Percentiles rank a stretch among this genome's conserved stretches.
These are phyloP conservation scores for Haematococcus sp. DNA, from an alignment of 139 green algal genomes.

Conservation along the genomic window DNA sequence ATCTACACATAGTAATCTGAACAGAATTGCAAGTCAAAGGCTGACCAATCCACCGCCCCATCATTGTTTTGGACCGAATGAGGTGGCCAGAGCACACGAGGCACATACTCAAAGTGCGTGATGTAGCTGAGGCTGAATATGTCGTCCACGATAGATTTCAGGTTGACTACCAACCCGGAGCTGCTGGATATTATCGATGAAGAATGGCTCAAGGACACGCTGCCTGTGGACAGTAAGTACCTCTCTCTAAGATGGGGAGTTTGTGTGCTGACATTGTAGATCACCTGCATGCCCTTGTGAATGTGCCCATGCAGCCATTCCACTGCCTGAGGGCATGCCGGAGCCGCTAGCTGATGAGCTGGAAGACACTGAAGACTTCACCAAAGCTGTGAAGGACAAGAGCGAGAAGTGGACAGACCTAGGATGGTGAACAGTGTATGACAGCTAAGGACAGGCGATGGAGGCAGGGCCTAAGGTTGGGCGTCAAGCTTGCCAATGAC, in stretches of 20 bases:
- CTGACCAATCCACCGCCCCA: too few species aligned
- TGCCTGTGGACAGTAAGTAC: slow-evolving; percentile 2
- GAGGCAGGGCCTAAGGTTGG: too few species aligned
- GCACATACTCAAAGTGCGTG: too few species aligned
- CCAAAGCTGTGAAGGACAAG: not conserved
- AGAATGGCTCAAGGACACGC: slow-evolving; percentile 6
- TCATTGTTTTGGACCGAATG: too few species aligned
- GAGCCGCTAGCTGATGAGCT: not conserved
- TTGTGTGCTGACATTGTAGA: not conserved
- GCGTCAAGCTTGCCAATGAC: too few species aligned
- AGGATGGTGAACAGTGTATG: not conserved
- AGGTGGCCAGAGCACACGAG: too few species aligned
- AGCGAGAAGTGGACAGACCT: slow-evolving; percentile 1
- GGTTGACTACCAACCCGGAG: not conserved
- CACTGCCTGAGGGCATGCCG: slow-evolving; percentile 1
- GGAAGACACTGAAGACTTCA: not conserved
- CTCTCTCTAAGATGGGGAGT: not conserved
- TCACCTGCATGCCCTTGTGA: not conserved
- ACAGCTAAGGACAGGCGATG: too few species aligned
- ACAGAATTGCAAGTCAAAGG: too few species aligned
- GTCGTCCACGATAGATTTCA: not conserved
- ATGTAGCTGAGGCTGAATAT: not conserved
- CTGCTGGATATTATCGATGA: slow-evolving; percentile 9
- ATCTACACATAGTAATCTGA: too few species aligned
- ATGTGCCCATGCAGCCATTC: not conserved